phyloP scores from a whole-genome alignment of 2,329 filamentous ascomycete genomes.

The Lizonia empirigonia region DNA sequence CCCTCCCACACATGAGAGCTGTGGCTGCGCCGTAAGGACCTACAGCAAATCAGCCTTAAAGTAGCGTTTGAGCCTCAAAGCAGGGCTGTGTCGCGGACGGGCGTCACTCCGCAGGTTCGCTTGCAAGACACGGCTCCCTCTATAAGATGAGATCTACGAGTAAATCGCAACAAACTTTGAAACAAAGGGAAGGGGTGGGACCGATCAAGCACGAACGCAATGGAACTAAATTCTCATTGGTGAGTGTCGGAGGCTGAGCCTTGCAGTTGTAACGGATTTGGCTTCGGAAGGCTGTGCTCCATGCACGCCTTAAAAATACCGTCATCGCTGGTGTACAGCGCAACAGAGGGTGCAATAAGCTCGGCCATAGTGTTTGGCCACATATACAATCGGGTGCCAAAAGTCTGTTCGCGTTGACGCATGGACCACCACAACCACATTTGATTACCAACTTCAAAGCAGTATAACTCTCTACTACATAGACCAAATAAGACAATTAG shows the following conservation, averaged over 20 bases:
- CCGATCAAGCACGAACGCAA: background rate
- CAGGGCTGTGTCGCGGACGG: slow-evolving; percentile 9
- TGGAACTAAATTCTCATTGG: slow-evolving; percentile 8
- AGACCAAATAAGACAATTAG: too few species aligned
- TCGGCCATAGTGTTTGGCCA: too few species aligned
- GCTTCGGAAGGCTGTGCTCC: slow-evolving; percentile 8
- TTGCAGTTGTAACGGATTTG: background rate
- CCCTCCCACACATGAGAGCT: slow-evolving; percentile 6
- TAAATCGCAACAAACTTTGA: slow-evolving; percentile 9
- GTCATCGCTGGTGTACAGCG: background rate
- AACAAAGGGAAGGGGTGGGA: background rate
- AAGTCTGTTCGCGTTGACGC: too few species aligned
- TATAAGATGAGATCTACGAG: slow-evolving; percentile 9
- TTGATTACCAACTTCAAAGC: too few species aligned
- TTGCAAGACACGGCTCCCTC: background rate
- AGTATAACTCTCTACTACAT: too few species aligned
- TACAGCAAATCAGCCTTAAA: slow-evolving; percentile 6
- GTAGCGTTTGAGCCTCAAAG: slow-evolving; percentile 10
- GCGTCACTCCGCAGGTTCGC: background rate
- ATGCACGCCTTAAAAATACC: background rate
- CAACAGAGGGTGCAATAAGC: too few species aligned
- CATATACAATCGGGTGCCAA: too few species aligned
- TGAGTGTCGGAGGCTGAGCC: slow-evolving; percentile 6
- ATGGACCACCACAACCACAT: too few species aligned
- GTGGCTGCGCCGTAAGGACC: background rate